Conservation (phyloP, 768 basidiomycete species). For the Boletus tomentosulus region DNA sequence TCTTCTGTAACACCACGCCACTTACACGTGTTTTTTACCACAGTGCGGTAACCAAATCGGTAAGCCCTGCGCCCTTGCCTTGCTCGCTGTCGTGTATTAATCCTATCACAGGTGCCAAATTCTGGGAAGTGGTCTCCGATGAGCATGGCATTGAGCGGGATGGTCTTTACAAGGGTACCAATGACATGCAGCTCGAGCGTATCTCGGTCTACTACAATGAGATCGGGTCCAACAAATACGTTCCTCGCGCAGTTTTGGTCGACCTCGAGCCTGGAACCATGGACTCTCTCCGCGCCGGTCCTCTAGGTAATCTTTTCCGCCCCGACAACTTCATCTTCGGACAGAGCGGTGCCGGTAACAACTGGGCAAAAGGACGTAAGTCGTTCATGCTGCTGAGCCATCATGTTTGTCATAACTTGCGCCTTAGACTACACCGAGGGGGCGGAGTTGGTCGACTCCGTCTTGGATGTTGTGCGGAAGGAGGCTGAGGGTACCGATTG, state of each 20-base stretch:
- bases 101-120: conserved; percentile 68
- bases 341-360: conserved; percentile 98
- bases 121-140: conserved; percentile 98
- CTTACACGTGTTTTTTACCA: conserved; percentile 29
- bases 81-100: conserved; percentile 14
- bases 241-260: conserved; percentile 94
- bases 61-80: conserved; percentile 37
- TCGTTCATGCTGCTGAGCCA: conserved; percentile 16
- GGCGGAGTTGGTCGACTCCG: conserved; percentile 97
- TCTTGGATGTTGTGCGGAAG: conserved; percentile 97
- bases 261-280: conserved; percentile 98
- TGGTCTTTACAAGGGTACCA: conserved; percentile 90
- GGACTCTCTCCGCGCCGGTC: conserved; percentile 88
- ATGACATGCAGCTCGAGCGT: conserved; percentile 94
- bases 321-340: conserved; percentile 99
- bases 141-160: conserved; percentile 95
- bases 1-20: conserved; percentile 5
- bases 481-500: conserved; percentile 98
- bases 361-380: conserved; percentile 99
- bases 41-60: conserved; percentile 99
- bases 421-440: conserved; percentile 79
- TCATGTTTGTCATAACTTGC: background rate
- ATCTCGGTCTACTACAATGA: conserved; percentile 99
- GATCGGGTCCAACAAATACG: conserved; percentile 92
- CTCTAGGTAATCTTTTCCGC: conserved; percentile 89